phyloP scores from a whole-genome alignment of 1,284 basidiomycete species.

The Naganishia albida region DNA sequence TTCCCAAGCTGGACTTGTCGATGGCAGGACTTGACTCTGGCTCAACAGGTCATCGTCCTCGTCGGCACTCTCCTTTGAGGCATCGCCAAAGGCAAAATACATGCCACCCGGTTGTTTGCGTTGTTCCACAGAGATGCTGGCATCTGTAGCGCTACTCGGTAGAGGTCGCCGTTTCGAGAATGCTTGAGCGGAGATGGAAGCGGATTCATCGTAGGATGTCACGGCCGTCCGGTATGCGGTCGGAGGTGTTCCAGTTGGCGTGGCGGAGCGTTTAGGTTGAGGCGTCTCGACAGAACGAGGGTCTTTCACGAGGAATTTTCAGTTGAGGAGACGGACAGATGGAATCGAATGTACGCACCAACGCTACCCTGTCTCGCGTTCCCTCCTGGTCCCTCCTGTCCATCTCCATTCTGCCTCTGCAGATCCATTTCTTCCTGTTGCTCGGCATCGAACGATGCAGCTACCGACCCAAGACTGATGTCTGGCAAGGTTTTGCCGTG shows the following conservation, averaged over 20 bases:
- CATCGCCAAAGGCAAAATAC: conserved; percentile 28
- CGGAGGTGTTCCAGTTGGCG: conserved; percentile 11
- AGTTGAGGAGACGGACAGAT: conserved; percentile 35
- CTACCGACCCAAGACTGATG: conserved; percentile 51
- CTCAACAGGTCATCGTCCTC: conserved; percentile 30
- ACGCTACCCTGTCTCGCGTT: conserved; percentile 24
- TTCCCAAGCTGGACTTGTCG: conserved; percentile 29
- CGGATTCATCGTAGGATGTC: conserved; percentile 23
- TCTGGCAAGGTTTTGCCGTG: conserved; percentile 48
- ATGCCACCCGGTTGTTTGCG: conserved; percentile 13
- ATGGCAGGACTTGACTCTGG: conserved; percentile 16
- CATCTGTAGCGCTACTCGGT: conserved; percentile 9
- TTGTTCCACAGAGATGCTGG: conserved; percentile 13
- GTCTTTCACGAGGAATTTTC: conserved; percentile 27
- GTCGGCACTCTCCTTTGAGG: conserved; percentile 23
- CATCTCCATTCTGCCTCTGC: conserved; percentile 23
- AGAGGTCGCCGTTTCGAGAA: conserved; percentile 34
- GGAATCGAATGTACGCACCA: conserved; percentile 29
- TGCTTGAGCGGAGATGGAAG: conserved; percentile 26
- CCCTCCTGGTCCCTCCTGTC: background rate
- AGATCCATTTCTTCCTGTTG: conserved; percentile 42
- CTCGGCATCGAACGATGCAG: conserved; percentile 50
- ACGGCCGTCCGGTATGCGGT: conserved; percentile 16
- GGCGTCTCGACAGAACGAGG: conserved; percentile 34
- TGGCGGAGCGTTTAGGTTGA: conserved; percentile 22